A percentile compares a stretch with the other conserved stretches of the same genome.
Evolutionary conservation across 78 protist species (phyloP).

Genomic region (Dictyostelium firmibasis): DNA sequence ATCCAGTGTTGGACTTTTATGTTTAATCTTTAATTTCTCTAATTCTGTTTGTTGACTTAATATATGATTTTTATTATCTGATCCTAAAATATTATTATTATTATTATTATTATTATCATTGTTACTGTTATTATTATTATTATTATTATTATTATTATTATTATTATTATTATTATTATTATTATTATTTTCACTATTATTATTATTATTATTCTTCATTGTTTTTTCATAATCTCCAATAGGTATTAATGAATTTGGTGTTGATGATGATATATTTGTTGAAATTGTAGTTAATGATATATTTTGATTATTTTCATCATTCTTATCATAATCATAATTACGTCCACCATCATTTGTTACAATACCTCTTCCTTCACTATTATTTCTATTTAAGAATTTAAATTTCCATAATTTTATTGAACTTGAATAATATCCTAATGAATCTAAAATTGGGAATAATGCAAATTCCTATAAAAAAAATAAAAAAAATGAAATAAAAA

Average conservation of each 20-base stretch:
- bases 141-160: not conserved
- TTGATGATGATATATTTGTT: not conserved
- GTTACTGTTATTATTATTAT: not conserved
- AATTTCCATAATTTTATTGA: conserved; percentile 10
- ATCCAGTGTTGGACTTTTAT: conserved; percentile 29
- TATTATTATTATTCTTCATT: not conserved
- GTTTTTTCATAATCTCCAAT: conserved; percentile 22
- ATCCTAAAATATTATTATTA: not conserved
- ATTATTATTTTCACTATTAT: not conserved
- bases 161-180: not conserved
- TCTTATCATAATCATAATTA: not conserved
- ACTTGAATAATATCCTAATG: conserved; percentile 33
- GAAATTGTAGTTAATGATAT: conserved; percentile 3
- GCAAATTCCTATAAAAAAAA: conserved; percentile 53
- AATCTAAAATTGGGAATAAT: conserved; percentile 68
- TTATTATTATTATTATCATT: not conserved
- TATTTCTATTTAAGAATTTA: not conserved
- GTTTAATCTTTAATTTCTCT: conserved; percentile 32
- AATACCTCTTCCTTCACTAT: not conserved
- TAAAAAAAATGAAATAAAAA: not conserved
- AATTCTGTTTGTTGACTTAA: conserved; percentile 1
- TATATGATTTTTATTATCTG: not conserved
- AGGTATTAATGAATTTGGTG: conserved; percentile 11
- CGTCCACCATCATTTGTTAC: not conserved
- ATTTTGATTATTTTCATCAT: conserved; percentile 11